Conservation (phyloP, 169 alveolate genomes). For the Plasmodium falciparum region DNA sequence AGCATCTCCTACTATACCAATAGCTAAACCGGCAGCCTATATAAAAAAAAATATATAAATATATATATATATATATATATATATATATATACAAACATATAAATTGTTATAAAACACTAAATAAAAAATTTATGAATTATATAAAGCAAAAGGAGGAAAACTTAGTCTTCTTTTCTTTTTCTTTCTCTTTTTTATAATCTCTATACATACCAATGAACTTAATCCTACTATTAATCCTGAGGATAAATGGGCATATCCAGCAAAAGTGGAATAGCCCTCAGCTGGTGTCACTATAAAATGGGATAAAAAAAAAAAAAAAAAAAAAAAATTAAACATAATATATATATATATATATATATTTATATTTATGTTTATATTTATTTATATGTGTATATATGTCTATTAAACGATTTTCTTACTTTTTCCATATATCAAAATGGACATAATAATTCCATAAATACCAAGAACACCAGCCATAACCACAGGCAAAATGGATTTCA, state of each 20-base stretch:
- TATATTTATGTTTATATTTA: background rate
- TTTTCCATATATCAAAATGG: conserved; percentile 88
- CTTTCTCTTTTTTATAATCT: too few species aligned
- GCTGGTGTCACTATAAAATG: conserved; percentile 67
- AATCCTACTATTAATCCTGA: conserved; percentile 97
- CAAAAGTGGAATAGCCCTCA: conserved; percentile 87
- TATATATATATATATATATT: background rate
- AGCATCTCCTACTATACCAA: conserved; percentile 99
- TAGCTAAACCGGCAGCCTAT: conserved; percentile 99
- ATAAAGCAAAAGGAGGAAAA: background rate
- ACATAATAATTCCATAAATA: conserved; percentile 97
- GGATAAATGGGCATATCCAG: conserved; percentile 97
- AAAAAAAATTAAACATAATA: background rate
- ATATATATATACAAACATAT: too few species aligned
- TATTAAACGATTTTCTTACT: conserved; percentile 34
- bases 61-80: too few species aligned
- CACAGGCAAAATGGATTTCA: conserved; percentile 99
- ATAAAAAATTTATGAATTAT: background rate
- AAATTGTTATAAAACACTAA: background rate
- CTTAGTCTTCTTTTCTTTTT: background rate
- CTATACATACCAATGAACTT: conserved; percentile 84
- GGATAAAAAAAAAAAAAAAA: background rate
- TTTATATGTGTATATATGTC: background rate
- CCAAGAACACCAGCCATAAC: conserved; percentile 99
- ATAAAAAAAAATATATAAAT: conserved; percentile 30